These are phyloP conservation scores for Colletotrichum sp. DNA, from an alignment of 2,329 filamentous ascomycete genomes.

Conservation along the genomic window DNA sequence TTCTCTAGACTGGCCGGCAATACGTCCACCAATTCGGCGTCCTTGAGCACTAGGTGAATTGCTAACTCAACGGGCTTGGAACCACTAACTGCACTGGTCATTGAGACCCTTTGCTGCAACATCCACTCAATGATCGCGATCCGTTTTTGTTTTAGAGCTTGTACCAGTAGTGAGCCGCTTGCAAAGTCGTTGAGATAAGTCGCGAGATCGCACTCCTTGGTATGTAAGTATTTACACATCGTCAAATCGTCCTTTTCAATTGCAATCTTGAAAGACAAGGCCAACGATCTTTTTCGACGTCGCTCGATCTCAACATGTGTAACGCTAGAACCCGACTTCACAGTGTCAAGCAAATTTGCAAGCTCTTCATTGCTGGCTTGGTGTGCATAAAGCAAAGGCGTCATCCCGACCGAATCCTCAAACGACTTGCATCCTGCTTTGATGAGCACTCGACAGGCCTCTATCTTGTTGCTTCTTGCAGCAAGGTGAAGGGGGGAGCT, in stretches of 20 bases:
- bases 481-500: neutral
- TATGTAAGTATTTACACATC: neutral
- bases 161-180: neutral
- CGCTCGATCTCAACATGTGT: too few species aligned
- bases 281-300: too few species aligned
- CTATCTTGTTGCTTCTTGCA: neutral
- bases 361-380: neutral
- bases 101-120: neutral
- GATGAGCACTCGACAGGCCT: neutral
- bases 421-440: neutral
- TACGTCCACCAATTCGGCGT: fast-evolving
- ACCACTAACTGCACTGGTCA: neutral
- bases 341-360: too few species aligned
- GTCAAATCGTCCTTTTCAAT: neutral
- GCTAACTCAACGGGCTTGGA: too few species aligned
- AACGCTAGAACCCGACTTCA: too few species aligned
- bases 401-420: neutral
- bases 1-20: neutral
- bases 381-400: neutral
- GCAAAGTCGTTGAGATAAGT: neutral
- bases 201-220: neutral
- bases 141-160: neutral
- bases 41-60: neutral
- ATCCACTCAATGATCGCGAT: neutral
- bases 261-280: too few species aligned